Evolutionary conservation across 805 yeast genomes (phyloP), one percentile per base, ranked within the genome.

Genomic region (Spathaspora boniae): DNA sequence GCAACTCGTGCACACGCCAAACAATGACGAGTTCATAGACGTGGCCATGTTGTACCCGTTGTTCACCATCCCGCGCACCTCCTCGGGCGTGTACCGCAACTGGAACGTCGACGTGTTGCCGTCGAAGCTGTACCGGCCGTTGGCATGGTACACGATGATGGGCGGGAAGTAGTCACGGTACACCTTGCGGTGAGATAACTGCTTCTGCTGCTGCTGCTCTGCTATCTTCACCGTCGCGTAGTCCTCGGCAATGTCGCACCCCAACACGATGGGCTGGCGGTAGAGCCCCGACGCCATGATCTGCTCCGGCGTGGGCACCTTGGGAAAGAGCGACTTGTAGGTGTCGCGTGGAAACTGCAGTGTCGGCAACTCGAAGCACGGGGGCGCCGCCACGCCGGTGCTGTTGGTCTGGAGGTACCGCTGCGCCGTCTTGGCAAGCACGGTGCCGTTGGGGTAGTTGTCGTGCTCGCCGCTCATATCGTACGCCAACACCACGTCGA

Each of bases 81-180:
- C 83, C 0, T 47, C 49, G 9, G 54, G 48, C 2, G 62, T 63
- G 49, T 77, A 80, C 16, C 70, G 66, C 32, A 76, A 52, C 43
- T 76, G 72, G 53, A 80, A 79, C 0, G 85, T 79, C 1, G 84
- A 78, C 0, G 72, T 69, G 48, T 79, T 80, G 3, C 83, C 68
- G 0, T 53, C 41, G 40, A 53, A 73, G 0, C 70, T 51, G 33
- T 64, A 60, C 16, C 63, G 42, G 2, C 59, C 46, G 46, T 79
- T 80, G 3, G 76, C 69, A 33, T 64, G 57, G 45, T 78, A 78
- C 0, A 79, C 65, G 12, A 79, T 60, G 24, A 79, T 48, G 0
- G 86, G 85, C 2, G 80, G 79, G 9, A 68, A 29, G 40, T 56
- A 54, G 25, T 36, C 48, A 40, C n/a, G 28, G n/a, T 23, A 30